Evolutionary conservation across 495 filamentous ascomycete species (phyloP).

Genomic region (Aspergillus sparsus): DNA sequence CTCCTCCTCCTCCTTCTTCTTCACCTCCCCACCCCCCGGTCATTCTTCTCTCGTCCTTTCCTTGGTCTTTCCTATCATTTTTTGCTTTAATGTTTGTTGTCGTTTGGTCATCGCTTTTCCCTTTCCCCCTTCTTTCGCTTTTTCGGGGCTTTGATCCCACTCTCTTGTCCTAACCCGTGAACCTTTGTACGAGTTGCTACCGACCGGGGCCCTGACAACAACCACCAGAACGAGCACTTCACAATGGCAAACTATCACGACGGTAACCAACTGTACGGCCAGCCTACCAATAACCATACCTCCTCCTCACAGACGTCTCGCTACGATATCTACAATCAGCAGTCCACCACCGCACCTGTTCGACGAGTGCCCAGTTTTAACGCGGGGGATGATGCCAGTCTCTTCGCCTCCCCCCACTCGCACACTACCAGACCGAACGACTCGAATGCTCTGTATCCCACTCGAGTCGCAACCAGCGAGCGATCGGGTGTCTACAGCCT

Average conservation of each 20-base stretch:
- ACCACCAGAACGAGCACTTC: neutral
- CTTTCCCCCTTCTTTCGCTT: neutral
- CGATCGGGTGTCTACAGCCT: constrained; percentile 29
- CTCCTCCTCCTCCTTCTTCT: neutral
- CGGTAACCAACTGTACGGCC: constrained; percentile 49
- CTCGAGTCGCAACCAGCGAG: constrained; percentile 19
- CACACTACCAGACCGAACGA: constrained; percentile 36
- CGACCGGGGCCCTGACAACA: neutral
- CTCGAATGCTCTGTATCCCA: constrained; percentile 30
- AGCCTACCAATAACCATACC: constrained; percentile 22
- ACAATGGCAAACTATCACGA: constrained; percentile 54
- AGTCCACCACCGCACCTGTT: constrained; percentile 43
- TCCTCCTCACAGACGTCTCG: constrained; percentile 13
- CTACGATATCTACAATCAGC: constrained; percentile 29
- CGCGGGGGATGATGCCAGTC: constrained; percentile 69
- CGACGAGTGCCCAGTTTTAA: constrained; percentile 74
- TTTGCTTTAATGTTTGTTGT: neutral
- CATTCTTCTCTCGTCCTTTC: neutral
- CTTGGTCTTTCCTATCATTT: neutral
- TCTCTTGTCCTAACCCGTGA: constrained; percentile 4
- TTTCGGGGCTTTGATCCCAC: constrained; percentile 6
- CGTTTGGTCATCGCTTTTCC: neutral
- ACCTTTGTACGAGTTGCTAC: neutral
- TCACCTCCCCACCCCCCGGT: neutral
- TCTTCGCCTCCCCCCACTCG: constrained; percentile 43